These are phyloP conservation scores for Athelia psychrophila DNA, from an alignment of 1,284 basidiomycete species.

Conservation along the genomic window DNA sequence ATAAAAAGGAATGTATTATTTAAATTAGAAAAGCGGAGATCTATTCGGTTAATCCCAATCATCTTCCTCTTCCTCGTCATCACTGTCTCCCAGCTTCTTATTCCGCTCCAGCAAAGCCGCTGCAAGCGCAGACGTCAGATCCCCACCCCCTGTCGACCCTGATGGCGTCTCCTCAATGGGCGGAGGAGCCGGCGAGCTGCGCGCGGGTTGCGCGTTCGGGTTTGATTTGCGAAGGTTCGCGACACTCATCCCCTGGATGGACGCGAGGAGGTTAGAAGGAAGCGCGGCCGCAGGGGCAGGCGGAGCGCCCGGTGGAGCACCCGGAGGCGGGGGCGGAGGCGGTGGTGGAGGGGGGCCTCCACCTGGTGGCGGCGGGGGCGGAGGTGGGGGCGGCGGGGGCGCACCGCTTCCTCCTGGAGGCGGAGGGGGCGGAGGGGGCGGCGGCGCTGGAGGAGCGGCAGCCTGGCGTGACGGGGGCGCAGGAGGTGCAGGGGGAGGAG, in stretches of 20 bases:
- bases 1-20: too few relatives aligned
- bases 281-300: conserved; percentile 35
- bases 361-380: conserved; percentile 7
- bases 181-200: conserved; percentile 27
- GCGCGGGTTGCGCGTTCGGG: conserved; percentile 24
- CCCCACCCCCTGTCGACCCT: conserved; percentile 35
- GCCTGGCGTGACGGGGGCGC: conserved; percentile 26
- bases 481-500: conserved; percentile 28
- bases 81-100: conserved; percentile 92
- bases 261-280: conserved; percentile 55
- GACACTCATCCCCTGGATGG: conserved; percentile 56
- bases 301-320: conserved; percentile 13
- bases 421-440: conserved; percentile 31
- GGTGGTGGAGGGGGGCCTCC: conserved; percentile 19
- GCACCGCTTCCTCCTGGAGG: conserved; percentile 18
- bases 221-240: conserved; percentile 74
- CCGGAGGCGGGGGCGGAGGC: conserved; percentile 41
- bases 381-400: conserved; percentile 16
- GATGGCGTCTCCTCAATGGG: conserved; percentile 31
- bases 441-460: conserved; percentile 21
- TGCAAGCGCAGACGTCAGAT: conserved; percentile 52
- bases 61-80: conserved; percentile 56
- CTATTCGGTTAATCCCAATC: conserved; percentile 2
- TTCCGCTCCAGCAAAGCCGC: conserved; percentile 68
- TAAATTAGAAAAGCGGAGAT: too few relatives aligned